Evolutionary conservation across 306 rosid genomes (phyloP), one percentile per base, ranked within the genome.

Genomic region (Mimosa pudica): DNA sequence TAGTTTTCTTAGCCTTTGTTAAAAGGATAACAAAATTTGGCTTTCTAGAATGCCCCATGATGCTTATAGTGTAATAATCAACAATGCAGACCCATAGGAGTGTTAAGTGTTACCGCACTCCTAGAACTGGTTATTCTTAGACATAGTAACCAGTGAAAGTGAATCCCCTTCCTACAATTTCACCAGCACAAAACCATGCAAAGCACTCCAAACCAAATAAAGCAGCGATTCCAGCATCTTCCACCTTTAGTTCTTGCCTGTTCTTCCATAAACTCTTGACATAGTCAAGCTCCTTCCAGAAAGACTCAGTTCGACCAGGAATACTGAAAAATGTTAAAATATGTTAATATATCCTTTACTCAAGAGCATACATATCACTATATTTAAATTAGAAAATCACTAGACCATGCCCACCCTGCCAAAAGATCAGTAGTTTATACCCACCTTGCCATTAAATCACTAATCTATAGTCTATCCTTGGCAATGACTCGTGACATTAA

Each of bases 151-250:
- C 97, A 0, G 97, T 92, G 90, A 92, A 64, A 44, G 97, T 92
- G 47, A 94, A 94, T 66, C 97, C 98, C 87, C 96, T 94, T 74
- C 98, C 97, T 47, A 90, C 89, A 71, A 94, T 90, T 88, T 94
- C 97, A 55, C 97, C 97, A 5, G 88, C 90, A 77, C 91, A 89
- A 80, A 33, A 91, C 95, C 96, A 94, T 58, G 91, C 92, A 84
- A 76, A 94, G 93, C 94, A 89, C 62, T 94, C 98, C 73, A 92
- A 84, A 71, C 97, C 97, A 86, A 94, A 94, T 83, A 94, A 86
- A 75, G 97, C 94, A 51, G 95, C 97, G 67, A 91, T 89, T 8
- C 97, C 92, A 3, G 89, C 97, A 84, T 94, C 97, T 85, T 94
- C 98, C 20, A 94, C 97, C 93, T 83, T 94, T 58, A 94, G 52